Conservation (phyloP, 2,329 filamentous ascomycete genomes). For the Ophiocordyceps sinensis region DNA sequence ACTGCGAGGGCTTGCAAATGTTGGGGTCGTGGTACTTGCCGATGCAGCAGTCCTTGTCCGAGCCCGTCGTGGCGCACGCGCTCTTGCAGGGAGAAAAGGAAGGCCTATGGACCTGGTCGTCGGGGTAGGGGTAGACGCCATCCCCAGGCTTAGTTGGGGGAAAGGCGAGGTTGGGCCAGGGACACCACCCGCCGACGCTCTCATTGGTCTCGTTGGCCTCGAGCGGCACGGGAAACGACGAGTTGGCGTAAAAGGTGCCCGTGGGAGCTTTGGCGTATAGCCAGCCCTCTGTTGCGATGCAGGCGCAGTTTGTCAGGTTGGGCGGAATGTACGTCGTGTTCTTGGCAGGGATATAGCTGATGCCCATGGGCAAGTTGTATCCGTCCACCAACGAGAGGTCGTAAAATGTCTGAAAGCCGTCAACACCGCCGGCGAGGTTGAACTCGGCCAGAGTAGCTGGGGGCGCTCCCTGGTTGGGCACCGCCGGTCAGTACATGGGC, state of each 20-base stretch:
- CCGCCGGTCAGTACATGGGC: neutral
- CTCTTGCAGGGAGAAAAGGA: slow-evolving; percentile 66
- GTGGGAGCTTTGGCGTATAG: slow-evolving; percentile 39
- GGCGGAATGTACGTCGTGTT: slow-evolving; percentile 55
- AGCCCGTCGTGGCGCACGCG: slow-evolving; percentile 56
- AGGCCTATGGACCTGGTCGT: slow-evolving; percentile 56
- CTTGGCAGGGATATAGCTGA: slow-evolving; percentile 43
- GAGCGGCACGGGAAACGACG: slow-evolving; percentile 51
- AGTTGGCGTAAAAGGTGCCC: slow-evolving; percentile 47
- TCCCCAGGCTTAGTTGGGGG: slow-evolving; percentile 56
- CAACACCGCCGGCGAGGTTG: slow-evolving; percentile 52
- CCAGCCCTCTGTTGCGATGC: slow-evolving; percentile 55
- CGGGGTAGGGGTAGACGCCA: slow-evolving; percentile 68
- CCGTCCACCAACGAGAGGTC: slow-evolving; percentile 77
- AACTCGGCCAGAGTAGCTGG: slow-evolving; percentile 73
- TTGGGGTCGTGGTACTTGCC: slow-evolving; percentile 50
- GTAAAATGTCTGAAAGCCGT: slow-evolving; percentile 56
- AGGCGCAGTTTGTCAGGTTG: slow-evolving; percentile 63
- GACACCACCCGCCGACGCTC: slow-evolving; percentile 57
- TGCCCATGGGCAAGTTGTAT: slow-evolving; percentile 63
- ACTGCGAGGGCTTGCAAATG: slow-evolving; percentile 51
- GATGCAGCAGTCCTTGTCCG: slow-evolving; percentile 59
- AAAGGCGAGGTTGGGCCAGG: slow-evolving; percentile 59
- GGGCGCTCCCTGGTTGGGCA: slow-evolving; percentile 41
- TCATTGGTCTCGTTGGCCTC: slow-evolving; percentile 43